Percentiles rank a stretch among this genome's conserved stretches.
These are phyloP conservation scores for Astrothelium subdiscretum DNA, from an alignment of 495 filamentous ascomycete species.

Conservation along the genomic window DNA sequence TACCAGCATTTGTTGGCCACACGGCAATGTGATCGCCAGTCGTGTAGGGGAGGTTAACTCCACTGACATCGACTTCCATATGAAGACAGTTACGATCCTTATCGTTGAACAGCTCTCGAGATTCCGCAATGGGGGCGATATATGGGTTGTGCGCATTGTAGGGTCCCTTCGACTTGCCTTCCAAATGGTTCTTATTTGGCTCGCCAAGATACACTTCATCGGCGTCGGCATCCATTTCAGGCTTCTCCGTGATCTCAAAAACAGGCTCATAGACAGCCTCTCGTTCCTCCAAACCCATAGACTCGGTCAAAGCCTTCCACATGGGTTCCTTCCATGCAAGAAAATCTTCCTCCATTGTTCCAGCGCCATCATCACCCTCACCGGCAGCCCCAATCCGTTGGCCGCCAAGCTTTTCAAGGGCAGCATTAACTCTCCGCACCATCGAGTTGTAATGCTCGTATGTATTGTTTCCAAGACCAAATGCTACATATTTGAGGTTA, in stretches of 20 bases:
- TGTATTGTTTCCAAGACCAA: slow-evolving; percentile 96
- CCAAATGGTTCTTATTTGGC: slow-evolving; percentile 90
- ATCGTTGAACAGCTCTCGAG: slow-evolving; percentile 79
- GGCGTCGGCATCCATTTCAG: slow-evolving; percentile 62
- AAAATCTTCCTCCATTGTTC: slow-evolving; percentile 99
- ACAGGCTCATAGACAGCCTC: slow-evolving; percentile 94
- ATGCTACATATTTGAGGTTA: slow-evolving; percentile 85
- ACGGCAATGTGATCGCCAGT: slow-evolving; percentile 96
- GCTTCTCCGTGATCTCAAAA: slow-evolving; percentile 70
- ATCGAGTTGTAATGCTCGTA: slow-evolving; percentile 99
- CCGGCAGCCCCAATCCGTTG: slow-evolving; percentile 75
- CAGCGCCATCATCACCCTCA: slow-evolving; percentile 95
- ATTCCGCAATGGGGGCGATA: slow-evolving; percentile 87
- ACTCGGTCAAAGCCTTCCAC: slow-evolving; percentile 74
- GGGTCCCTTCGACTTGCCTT: slow-evolving; percentile 73
- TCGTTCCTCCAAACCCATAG: slow-evolving; percentile 84
- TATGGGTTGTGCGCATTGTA: slow-evolving; percentile 96
- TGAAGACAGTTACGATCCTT: slow-evolving; percentile 93
- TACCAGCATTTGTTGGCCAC: slow-evolving; percentile 93
- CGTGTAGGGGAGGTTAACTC: slow-evolving; percentile 79
- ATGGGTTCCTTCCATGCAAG: slow-evolving; percentile 99
- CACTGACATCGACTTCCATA: slow-evolving; percentile 87
- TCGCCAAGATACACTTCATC: slow-evolving; percentile 89
- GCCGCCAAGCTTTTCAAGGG: slow-evolving; percentile 69
- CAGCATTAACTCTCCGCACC: slow-evolving; percentile 80